A percentile compares a stretch with the other conserved stretches of the same genome.
phyloP scores from a whole-genome alignment of 23 red algal species.

The Gracilaria domingensis region DNA sequence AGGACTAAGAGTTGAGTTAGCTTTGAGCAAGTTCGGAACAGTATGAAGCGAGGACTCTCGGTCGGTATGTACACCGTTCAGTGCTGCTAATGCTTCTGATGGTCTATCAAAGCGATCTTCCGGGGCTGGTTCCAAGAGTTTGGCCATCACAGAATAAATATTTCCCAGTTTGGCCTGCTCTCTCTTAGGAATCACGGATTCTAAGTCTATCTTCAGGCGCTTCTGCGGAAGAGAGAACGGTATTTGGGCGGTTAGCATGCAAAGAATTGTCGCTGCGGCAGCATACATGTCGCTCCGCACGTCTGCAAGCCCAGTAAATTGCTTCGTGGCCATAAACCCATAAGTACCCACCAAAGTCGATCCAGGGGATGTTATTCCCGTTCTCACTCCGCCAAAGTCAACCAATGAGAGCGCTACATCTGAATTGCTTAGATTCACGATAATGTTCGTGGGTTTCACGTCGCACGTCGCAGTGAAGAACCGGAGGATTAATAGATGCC shows the following conservation, averaged over 20 bases:
- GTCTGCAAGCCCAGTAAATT: conserved; percentile 46
- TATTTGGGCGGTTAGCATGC: conserved; percentile 41
- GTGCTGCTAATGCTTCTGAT: conserved; percentile 37
- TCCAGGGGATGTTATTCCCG: conserved; percentile 15
- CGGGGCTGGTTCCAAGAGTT: conserved; percentile 73
- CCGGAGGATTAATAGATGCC: conserved; percentile 48
- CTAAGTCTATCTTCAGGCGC: conserved; percentile 67
- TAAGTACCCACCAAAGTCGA: conserved; percentile 72
- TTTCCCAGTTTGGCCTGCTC: conserved; percentile 48
- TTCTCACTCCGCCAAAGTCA: conserved; percentile 56
- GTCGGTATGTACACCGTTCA: conserved; percentile 1
- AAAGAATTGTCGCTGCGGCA: conserved; percentile 65
- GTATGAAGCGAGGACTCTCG: not conserved
- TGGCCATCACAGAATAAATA: conserved; percentile 72
- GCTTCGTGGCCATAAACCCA: conserved; percentile 80
- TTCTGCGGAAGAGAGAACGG: conserved; percentile 46
- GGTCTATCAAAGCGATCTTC: conserved; percentile 72
- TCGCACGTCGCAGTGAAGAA: conserved; percentile 80
- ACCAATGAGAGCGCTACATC: conserved; percentile 40
- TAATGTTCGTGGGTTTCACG: conserved; percentile 71
- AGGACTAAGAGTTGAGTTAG: not conserved
- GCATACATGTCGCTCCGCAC: conserved; percentile 74
- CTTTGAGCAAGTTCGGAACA: not conserved
- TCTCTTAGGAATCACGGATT: conserved; percentile 35
- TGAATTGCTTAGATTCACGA: conserved; percentile 42